A percentile compares a stretch with the other conserved stretches of the same genome.
Evolutionary conservation across 73 alveolate species (phyloP).

Genomic region (Paramecium pentaurelia): DNA sequence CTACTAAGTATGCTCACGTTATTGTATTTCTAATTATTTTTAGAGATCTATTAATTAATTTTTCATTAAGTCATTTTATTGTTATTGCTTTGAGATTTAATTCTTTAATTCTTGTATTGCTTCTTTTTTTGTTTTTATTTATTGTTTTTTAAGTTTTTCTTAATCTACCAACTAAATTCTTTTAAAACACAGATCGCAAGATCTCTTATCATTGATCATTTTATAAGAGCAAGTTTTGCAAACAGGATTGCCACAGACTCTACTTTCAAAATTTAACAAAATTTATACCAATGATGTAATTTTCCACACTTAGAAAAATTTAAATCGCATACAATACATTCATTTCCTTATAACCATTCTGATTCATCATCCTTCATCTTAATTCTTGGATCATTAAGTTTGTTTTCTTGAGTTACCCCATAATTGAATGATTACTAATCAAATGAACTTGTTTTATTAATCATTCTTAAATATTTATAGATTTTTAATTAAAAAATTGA

Average conservation of each 20-base stretch:
- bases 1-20: not conserved
- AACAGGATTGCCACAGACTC: constrained; percentile 17
- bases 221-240: not conserved
- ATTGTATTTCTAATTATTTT: not conserved
- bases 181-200: constrained; percentile 8
- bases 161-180: not conserved
- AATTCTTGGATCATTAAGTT: not conserved
- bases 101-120: not conserved
- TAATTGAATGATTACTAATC: not conserved
- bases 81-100: not conserved
- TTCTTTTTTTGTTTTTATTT: not conserved
- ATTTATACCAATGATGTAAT: constrained; percentile 25
- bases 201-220: not conserved
- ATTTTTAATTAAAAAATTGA: not conserved
- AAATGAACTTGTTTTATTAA: not conserved
- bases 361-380: not conserved
- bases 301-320: not conserved
- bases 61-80: not conserved
- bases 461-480: not conserved
- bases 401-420: not conserved
- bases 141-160: not conserved
- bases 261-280: not conserved
- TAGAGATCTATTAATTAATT: not conserved
- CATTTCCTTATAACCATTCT: not conserved
- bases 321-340: not conserved